phyloP scores from a whole-genome alignment of 129 eudicot species.

The Mikania micrantha region DNA sequence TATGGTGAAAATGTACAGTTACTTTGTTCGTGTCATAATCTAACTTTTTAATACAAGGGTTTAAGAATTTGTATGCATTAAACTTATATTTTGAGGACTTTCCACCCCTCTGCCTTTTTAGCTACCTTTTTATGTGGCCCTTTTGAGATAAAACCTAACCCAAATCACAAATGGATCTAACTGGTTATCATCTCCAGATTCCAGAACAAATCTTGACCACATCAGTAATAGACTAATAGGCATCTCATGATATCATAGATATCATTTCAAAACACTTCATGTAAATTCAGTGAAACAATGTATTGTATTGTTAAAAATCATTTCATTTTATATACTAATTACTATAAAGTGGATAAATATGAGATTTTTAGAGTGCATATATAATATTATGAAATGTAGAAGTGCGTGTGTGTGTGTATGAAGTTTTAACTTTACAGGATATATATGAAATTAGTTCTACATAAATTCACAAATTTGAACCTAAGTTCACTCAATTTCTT shows the following conservation, averaged over 20 bases:
- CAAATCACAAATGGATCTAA: background rate
- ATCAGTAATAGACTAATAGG: background rate
- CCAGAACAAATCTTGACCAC: background rate
- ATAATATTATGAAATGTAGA: background rate
- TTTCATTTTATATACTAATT: background rate
- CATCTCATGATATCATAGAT: background rate
- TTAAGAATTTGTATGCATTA: background rate
- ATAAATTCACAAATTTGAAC: slow-evolving; percentile 4
- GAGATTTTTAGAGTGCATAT: background rate
- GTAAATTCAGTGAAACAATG: background rate
- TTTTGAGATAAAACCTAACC: background rate
- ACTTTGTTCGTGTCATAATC: background rate
- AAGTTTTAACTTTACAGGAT: background rate
- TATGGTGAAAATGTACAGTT: no score
- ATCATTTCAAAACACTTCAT: background rate
- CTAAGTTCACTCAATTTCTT: background rate
- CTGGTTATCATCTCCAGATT: background rate
- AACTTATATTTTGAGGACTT: no score
- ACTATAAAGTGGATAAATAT: background rate
- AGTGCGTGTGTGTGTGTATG: background rate
- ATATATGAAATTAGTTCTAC: background rate
- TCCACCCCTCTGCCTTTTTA: background rate
- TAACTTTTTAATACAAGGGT: background rate
- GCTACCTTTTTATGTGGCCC: background rate
- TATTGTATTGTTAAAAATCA: background rate